A percentile compares a stretch with the other conserved stretches of the same genome.
Evolutionary conservation across 176 grass and related monocot species (phyloP).

Genomic region (Aechmea fasciata): DNA sequence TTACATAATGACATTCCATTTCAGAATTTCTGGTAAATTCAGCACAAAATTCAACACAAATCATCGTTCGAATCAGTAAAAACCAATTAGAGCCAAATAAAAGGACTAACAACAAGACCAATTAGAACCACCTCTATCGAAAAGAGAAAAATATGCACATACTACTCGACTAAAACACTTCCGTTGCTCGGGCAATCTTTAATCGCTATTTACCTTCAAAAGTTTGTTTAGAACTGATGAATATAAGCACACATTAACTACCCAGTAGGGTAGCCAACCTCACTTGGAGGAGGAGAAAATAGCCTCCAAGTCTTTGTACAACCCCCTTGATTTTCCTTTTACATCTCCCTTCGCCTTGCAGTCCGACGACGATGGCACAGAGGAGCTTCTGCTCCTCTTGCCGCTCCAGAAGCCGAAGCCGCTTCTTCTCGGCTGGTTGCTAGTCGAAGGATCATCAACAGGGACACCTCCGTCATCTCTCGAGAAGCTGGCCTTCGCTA

Average conservation of each 20-base stretch:
- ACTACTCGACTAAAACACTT: too few species aligned
- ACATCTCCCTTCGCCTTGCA: slow-evolving; percentile 38
- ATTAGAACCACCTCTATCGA: too few species aligned
- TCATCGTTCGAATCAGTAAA: too few species aligned
- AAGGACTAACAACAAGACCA: too few species aligned
- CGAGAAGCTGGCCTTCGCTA: slow-evolving; percentile 85
- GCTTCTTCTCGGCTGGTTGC: slow-evolving; percentile 18
- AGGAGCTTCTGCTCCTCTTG: slow-evolving; percentile 41
- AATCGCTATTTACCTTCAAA: not conserved
- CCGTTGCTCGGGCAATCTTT: not conserved
- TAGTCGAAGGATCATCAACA: slow-evolving; percentile 41
- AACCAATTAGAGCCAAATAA: too few species aligned
- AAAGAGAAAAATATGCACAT: too few species aligned
- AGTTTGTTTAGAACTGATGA: not conserved
- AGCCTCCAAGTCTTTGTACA: slow-evolving; percentile 67
- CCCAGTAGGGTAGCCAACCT: not conserved
- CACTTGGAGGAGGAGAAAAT: slow-evolving; percentile 84
- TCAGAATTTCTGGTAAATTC: too few species aligned
- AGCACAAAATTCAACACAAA: too few species aligned
- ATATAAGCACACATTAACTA: not conserved
- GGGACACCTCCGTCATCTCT: slow-evolving; percentile 23
- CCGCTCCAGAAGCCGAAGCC: slow-evolving; percentile 10
- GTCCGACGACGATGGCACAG: slow-evolving; percentile 35
- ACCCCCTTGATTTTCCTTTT: slow-evolving; percentile 38
- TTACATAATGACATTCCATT: too few species aligned